A percentile compares a stretch with the other conserved stretches of the same genome.
Evolutionary conservation across 78 protist species (phyloP).

Genomic region (Bigelowiella natans): DNA sequence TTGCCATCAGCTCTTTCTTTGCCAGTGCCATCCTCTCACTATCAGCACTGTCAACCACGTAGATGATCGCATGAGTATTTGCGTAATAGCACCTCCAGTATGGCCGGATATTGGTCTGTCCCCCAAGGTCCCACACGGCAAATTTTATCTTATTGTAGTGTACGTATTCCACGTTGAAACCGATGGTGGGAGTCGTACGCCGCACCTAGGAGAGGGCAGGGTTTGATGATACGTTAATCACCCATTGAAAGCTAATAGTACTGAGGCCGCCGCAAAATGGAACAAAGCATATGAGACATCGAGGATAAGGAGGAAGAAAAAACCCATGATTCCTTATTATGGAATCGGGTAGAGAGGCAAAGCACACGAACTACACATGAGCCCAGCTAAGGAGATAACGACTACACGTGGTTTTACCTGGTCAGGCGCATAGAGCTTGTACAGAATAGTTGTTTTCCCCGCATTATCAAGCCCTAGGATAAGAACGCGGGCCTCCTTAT

Average conservation of each 20-base stretch:
- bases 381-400: no score
- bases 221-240: no score
- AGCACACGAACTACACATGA: no score
- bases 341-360: no score
- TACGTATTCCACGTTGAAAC: slow-evolving; percentile 91
- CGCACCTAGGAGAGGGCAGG: background rate
- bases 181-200: slow-evolving; percentile 7
- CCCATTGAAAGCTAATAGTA: background rate
- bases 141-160: slow-evolving; percentile 76
- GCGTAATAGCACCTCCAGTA: slow-evolving; percentile 94
- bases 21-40: background rate
- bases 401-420: no score
- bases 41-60: slow-evolving; percentile 73
- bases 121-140: slow-evolving; percentile 59
- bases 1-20: slow-evolving; percentile 35
- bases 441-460: slow-evolving; percentile 34
- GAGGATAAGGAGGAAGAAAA: no score
- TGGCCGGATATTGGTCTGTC: slow-evolving; percentile 60
- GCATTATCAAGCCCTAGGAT: slow-evolving; percentile 38
- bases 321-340: no score
- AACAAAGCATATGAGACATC: no score
- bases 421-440: slow-evolving; percentile 26
- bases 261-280: no score
- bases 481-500: slow-evolving; percentile 22
- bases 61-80: slow-evolving; percentile 86